Conservation (phyloP, 2,329 filamentous ascomycete genomes). For the Cryphonectria parasitica region DNA sequence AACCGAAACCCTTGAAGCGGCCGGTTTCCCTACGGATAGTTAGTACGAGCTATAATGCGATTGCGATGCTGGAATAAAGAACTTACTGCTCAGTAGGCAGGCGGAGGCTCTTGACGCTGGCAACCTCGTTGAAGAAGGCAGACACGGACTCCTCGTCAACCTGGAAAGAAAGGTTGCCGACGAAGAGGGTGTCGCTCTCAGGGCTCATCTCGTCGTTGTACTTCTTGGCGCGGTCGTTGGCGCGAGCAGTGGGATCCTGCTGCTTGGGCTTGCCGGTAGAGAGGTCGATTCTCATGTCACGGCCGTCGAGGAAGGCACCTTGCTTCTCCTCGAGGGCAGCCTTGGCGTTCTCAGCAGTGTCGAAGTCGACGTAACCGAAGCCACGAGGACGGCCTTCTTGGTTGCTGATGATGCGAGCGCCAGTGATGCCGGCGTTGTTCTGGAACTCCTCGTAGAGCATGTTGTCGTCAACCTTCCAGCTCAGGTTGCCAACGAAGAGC, state of each 20-base stretch:
- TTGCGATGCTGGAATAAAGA: not conserved
- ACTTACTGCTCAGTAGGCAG: conserved; percentile 82
- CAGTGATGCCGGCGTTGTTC: conserved; percentile 71
- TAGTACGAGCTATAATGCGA: conserved; percentile 33
- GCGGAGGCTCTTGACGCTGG: conserved; percentile 76
- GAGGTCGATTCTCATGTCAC: conserved; percentile 46
- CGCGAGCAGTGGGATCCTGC: conserved; percentile 49
- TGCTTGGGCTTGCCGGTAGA: conserved; percentile 38
- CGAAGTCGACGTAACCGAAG: conserved; percentile 92
- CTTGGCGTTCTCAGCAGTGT: conserved; percentile 54
- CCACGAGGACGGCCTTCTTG: conserved; percentile 82
- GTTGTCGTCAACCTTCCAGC: conserved; percentile 88
- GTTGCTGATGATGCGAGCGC: conserved; percentile 82
- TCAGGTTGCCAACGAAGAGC: conserved; percentile 87
- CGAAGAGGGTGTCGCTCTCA: conserved; percentile 84
- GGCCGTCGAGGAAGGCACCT: conserved; percentile 42
- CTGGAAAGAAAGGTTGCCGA: conserved; percentile 88
- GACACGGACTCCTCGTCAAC: conserved; percentile 75
- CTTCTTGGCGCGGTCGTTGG: conserved; percentile 65
- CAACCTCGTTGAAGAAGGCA: conserved; percentile 73
- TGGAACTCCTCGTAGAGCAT: conserved; percentile 81
- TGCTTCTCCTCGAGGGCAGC: conserved; percentile 46
- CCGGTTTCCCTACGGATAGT: conserved; percentile 67
- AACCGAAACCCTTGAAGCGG: conserved; percentile 89
- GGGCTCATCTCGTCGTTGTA: conserved; percentile 82